phyloP scores from a whole-genome alignment of 1,139 yeast genomes.

The Zygoascus meyerae region DNA sequence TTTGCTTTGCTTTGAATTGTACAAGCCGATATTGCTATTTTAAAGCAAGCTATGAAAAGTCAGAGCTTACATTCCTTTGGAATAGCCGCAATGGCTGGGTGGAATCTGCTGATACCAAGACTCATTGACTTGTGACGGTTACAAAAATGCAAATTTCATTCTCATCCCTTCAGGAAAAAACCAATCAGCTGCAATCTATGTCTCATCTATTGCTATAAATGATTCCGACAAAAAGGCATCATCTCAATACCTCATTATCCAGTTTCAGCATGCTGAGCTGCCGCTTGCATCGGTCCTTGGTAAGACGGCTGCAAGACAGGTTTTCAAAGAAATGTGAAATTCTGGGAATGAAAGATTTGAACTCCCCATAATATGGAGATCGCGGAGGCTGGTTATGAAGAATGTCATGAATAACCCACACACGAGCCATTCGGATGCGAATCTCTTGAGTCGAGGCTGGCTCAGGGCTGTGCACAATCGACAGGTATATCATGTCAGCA shows the following conservation, averaged over 20 bases:
- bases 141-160: too few species aligned
- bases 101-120: too few species aligned
- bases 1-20: too few species aligned
- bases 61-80: too few species aligned
- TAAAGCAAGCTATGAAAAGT: too few species aligned
- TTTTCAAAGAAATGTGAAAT: conserved; percentile 2
- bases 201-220: too few species aligned
- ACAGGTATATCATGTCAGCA: conserved; percentile 20
- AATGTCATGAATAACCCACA: conserved; percentile 29
- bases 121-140: too few species aligned
- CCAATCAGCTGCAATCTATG: too few species aligned
- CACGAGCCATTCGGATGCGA: conserved; percentile 22
- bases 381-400: conserved; percentile 19
- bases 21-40: too few species aligned
- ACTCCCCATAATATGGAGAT: conserved; percentile 10
- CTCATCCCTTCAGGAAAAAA: too few species aligned
- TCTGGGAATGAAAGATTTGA: conserved; percentile 10
- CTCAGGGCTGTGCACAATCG: conserved; percentile 16
- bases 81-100: too few species aligned
- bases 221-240: too few species aligned
- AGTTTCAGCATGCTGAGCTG: conserved; percentile 12
- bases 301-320: conserved; percentile 13
- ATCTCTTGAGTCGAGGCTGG: conserved; percentile 14
- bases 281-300: conserved; percentile 15
- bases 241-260: background rate